Evolutionary conservation across 2,329 filamentous ascomycete species (phyloP), one percentile per base, ranked within the genome.

Genomic region (Cladosporium sp.): DNA sequence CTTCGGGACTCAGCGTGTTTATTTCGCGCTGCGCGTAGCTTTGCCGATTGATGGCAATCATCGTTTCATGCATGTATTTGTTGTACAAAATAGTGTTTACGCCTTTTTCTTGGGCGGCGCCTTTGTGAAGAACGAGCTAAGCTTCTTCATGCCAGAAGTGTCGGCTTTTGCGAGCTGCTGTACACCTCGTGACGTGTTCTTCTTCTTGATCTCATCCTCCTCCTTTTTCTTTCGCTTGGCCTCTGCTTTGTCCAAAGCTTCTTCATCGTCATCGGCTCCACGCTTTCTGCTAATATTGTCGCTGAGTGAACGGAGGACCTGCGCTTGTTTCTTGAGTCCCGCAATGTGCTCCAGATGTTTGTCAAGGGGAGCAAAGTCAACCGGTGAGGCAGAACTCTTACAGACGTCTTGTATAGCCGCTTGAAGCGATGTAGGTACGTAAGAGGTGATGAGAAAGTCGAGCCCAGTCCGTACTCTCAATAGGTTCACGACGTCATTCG

Each of bases 41-140:
- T 33, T 26, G 14, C n/a, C 26, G 21, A 49, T 21, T 21, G 52
- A 46, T 21, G 40, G 40, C 40, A 46, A 23, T 12, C 40, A 23
- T 46, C 40, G n/a, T 46, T n/a, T 8, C 40, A 46, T 46, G 40
- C 40, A 46, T 21, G n/a, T 46, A 8, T 21, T 46, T 46, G n/a
- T 46, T 46, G n/a, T 46, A 46, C 40, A 46, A 5, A 16, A 21
- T 12, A 46, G 21, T 18, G 16, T 29, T 23, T 60, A 66, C 28
- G 31, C 35, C 40, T 35, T 29, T 18, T 62, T 63, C 56, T 66
- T 67, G 12, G 62, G 63, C 2, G 67, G 53, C 62, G 80, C 80
- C 80, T 94, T 96, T 67, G 88, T 88, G 78, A 99, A 99, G 80
- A 99, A 99, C 68, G 89, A 86, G 75, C 91, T 97, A 86, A 99